phyloP scores from a whole-genome alignment of 192 early-diverging fungal genomes.

The Coemansia pectinata region DNA sequence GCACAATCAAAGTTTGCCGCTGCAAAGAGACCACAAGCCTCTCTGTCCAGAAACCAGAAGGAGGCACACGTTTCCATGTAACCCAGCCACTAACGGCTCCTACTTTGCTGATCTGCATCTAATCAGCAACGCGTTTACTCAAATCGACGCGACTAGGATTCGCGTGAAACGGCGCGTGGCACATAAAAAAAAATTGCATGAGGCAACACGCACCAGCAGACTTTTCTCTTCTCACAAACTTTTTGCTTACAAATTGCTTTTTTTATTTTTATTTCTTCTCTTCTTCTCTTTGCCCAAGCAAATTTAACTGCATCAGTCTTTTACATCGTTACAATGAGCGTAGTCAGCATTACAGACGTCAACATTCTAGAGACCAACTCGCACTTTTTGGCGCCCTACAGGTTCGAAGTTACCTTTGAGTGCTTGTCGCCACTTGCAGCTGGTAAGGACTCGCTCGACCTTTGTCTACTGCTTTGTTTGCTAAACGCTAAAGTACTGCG shows the following conservation, averaged over 20 bases:
- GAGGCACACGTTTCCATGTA: slow-evolving; percentile 18
- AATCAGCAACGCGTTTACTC: not conserved
- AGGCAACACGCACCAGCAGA: not conserved
- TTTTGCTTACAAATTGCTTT: not conserved
- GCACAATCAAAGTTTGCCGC: not conserved
- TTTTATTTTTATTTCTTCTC: not conserved
- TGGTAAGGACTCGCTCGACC: slow-evolving; percentile 59
- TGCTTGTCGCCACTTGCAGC: slow-evolving; percentile 83
- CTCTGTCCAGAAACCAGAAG: slow-evolving; percentile 12
- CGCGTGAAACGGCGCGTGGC: not conserved
- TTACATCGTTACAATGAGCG: slow-evolving; percentile 59
- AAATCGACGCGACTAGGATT: not conserved
- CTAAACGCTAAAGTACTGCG: not conserved
- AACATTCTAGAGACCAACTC: slow-evolving; percentile 69
- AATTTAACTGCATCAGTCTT: not conserved
- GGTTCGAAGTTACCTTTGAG: slow-evolving; percentile 98
- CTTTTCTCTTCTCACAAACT: not conserved
- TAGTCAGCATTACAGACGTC: slow-evolving; percentile 81
- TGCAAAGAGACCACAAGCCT: not conserved
- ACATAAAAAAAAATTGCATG: not conserved
- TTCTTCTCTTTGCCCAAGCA: not conserved
- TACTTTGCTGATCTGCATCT: not conserved
- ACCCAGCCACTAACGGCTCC: not conserved
- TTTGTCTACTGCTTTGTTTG: slow-evolving; percentile 1
- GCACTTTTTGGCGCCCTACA: slow-evolving; percentile 76